phyloP scores from a whole-genome alignment of 768 basidiomycete genomes.

The Psilocybe tampanensis region DNA sequence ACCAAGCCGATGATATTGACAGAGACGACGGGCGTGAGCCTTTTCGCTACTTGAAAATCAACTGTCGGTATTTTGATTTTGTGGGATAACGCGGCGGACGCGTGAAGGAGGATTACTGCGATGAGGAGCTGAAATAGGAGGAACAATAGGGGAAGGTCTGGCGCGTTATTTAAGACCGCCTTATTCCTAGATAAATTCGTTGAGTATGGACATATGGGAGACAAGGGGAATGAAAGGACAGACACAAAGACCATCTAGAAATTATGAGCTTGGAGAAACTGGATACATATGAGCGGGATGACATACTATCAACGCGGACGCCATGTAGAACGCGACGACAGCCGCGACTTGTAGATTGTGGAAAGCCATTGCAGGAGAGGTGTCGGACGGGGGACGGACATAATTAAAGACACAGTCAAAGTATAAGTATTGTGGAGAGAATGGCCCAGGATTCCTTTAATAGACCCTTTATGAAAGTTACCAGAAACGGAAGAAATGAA shows the following conservation, averaged over 20 bases:
- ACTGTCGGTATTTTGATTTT: conserved; percentile 61
- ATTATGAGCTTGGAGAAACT: background rate
- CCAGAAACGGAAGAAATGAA: background rate
- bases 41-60: conserved; percentile 53
- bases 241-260: conserved; percentile 56
- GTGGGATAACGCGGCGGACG: conserved; percentile 46
- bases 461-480: too few relatives aligned
- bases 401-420: too few relatives aligned
- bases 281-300: background rate
- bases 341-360: conserved; percentile 53
- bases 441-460: too few relatives aligned
- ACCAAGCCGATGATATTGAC: conserved; percentile 77
- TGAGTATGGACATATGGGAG: background rate
- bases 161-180: conserved; percentile 67
- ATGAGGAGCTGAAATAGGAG: conserved; percentile 69
- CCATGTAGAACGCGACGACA: conserved; percentile 83
- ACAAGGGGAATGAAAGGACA: conserved; percentile 11
- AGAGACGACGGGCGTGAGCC: conserved; percentile 61
- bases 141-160: conserved; percentile 69
- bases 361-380: conserved; percentile 27
- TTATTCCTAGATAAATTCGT: conserved; percentile 56
- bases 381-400: background rate
- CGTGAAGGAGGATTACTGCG: conserved; percentile 66
- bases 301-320: conserved; percentile 71
- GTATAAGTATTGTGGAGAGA: too few relatives aligned